These are phyloP conservation scores for Cystobasidium slooffiae DNA, from an alignment of 1,284 basidiomycete species.

Conservation along the genomic window DNA sequence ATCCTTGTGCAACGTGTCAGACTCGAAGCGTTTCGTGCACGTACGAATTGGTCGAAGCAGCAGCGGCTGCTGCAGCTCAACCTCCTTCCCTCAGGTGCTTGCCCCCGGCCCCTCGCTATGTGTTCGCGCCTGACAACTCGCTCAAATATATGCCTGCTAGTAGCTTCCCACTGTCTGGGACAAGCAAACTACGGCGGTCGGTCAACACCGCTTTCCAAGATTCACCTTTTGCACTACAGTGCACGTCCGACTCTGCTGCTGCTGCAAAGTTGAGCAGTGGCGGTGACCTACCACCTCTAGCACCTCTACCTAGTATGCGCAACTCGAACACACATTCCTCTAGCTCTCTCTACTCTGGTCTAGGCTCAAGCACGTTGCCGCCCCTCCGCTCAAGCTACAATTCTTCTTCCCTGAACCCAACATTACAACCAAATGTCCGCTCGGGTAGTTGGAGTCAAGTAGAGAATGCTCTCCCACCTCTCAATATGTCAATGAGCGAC, in stretches of 20 bases:
- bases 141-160: slow-evolving; percentile 6
- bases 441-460: slow-evolving; percentile 39
- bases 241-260: slow-evolving; percentile 13
- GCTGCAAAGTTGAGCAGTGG: slow-evolving; percentile 8
- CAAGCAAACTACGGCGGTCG: slow-evolving; percentile 57
- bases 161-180: not conserved
- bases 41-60: slow-evolving; percentile 28
- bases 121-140: slow-evolving; percentile 28
- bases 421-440: slow-evolving; percentile 8
- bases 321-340: not conserved
- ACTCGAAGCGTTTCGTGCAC: not conserved
- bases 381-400: slow-evolving; percentile 7
- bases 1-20: slow-evolving; percentile 27
- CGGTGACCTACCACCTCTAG: not conserved
- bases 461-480: slow-evolving; percentile 26
- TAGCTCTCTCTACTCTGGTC: not conserved
- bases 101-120: slow-evolving; percentile 29
- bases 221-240: slow-evolving; percentile 6
- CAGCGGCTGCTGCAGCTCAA: slow-evolving; percentile 16
- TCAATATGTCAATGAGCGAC: slow-evolving; percentile 7
- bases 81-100: slow-evolving; percentile 34
- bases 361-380: not conserved
- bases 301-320: slow-evolving; percentile 1
- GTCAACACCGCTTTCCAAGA: slow-evolving; percentile 10
- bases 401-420: not conserved